These are phyloP conservation scores for Peribolospora kevripleyi DNA, from an alignment of 768 basidiomycete species.

Conservation along the genomic window DNA sequence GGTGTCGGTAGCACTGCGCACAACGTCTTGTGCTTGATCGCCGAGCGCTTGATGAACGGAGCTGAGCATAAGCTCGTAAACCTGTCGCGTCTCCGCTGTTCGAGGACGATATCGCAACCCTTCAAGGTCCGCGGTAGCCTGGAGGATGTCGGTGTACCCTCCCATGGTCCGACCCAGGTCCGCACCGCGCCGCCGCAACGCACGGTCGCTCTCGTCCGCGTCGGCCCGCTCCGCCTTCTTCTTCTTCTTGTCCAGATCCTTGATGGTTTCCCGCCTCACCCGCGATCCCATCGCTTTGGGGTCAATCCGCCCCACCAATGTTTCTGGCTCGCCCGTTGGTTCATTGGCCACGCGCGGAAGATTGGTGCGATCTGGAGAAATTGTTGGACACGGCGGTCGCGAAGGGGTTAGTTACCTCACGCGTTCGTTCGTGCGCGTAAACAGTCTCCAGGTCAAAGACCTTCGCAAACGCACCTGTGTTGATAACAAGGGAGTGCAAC, in stretches of 20 bases:
- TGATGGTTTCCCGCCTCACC: slow-evolving; percentile 20
- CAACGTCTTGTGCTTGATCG: slow-evolving; percentile 86
- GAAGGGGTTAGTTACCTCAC: background rate
- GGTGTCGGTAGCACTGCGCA: slow-evolving; percentile 82
- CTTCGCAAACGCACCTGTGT: background rate
- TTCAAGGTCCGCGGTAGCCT: slow-evolving; percentile 74
- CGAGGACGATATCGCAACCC: slow-evolving; percentile 78
- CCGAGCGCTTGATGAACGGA: slow-evolving; percentile 61
- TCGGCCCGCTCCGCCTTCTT: slow-evolving; percentile 20
- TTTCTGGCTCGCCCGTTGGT: slow-evolving; percentile 85
- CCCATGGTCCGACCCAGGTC: slow-evolving; percentile 32
- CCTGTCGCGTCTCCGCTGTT: slow-evolving; percentile 79
- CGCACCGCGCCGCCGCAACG: slow-evolving; percentile 30
- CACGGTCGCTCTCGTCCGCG: slow-evolving; percentile 25
- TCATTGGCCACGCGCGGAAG: slow-evolving; percentile 44
- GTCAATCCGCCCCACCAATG: slow-evolving; percentile 74
- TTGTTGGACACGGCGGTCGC: background rate
- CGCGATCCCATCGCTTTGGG: slow-evolving; percentile 80
- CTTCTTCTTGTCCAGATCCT: background rate
- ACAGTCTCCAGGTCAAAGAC: no score
- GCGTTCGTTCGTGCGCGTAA: background rate
- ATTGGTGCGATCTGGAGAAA: background rate
- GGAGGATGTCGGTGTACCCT: slow-evolving; percentile 62
- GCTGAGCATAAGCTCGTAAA: slow-evolving; percentile 74
- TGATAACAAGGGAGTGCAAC: slow-evolving; percentile 80